Conservation (phyloP, 768 basidiomycete species). For the Suillus bovinus region DNA sequence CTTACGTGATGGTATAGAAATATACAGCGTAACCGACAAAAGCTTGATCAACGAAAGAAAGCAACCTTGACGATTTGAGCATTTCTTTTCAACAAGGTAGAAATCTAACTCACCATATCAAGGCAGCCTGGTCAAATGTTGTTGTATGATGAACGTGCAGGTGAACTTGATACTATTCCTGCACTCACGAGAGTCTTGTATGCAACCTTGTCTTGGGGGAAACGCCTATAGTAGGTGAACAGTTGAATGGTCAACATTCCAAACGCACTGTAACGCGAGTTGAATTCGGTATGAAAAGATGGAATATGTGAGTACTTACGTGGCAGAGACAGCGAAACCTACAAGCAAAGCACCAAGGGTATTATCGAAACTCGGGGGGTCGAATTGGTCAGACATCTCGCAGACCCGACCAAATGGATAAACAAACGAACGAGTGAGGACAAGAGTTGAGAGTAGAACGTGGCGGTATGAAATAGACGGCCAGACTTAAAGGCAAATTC, state of each 20-base stretch:
- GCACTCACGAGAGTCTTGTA: constrained; percentile 54
- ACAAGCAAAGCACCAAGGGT: constrained; percentile 64
- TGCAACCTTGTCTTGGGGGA: constrained; percentile 49
- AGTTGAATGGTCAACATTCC: constrained; percentile 56
- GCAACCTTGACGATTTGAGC: background rate
- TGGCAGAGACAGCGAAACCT: constrained; percentile 53
- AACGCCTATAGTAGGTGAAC: constrained; percentile 55
- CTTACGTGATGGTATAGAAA: constrained; percentile 55
- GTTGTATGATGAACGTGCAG: background rate
- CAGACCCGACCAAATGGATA: background rate
- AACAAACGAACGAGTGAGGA: constrained; percentile 5
- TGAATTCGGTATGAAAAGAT: background rate
- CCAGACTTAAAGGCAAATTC: constrained; percentile 8
- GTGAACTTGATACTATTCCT: background rate
- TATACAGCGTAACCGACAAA: constrained; percentile 56
- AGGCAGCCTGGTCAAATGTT: constrained; percentile 27
- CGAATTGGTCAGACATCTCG: constrained; percentile 17
- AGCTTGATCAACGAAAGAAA: constrained; percentile 50
- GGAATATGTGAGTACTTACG: constrained; percentile 22
- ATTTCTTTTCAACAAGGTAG: background rate
- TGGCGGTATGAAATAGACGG: background rate
- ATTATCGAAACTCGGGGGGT: constrained; percentile 33
- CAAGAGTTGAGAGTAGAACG: background rate
- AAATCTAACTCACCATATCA: constrained; percentile 31
- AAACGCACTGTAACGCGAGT: constrained; percentile 41